Base-by-base conservation (phyloP, 1,284 basidiomycete species). In the Ceratobasidium sp. region DNA sequence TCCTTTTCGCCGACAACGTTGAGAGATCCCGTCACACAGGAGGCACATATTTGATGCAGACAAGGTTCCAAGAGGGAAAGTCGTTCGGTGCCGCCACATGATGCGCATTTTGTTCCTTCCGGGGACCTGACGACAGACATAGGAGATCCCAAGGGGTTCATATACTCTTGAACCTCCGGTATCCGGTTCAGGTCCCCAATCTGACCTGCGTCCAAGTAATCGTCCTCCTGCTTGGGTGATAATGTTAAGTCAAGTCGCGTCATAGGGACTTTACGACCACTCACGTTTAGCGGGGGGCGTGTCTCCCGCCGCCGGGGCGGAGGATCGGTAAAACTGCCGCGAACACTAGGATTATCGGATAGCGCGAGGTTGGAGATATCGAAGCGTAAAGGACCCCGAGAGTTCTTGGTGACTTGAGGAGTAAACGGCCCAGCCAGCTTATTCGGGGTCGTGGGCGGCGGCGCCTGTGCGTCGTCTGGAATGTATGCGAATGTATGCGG, bases 1-100 rank as follows among this genome's bases (percentile, higher is more conserved):
- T 88, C 87, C 76, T 91, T 91, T 76, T 91, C 90, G 7, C 89
- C 89, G 23, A 91, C 89, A 67, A 91, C 91, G 73, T 92, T 91
- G 64, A 92, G 79, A 3, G 89, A 87, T 62, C 88, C 90, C 0
- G 90, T 91, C 67, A 92, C 80, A 74, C 90, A 92, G 4, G 83
- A 82, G 1, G 89, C 88, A 75, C 90, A 92, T 2, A 91, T 79
- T 1, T 87, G 82, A 75, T 92, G 90, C 8, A 78, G 76, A 76
- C 90, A 92, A 0, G 90, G 90, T 25, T 83, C 80, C 19, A 92
- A 81, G 71, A 89, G 79, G 1, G 89, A 89, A 41, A 90, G 80
- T 21, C 64, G 52, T 29, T 56, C 64, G 29, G 1, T 19, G n/a
- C 64, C 42, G 29, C 64, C 64, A 44, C 64, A 67, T 8, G 64